phyloP scores from a whole-genome alignment of 306 rosid species.

The Quercus mongolica region DNA sequence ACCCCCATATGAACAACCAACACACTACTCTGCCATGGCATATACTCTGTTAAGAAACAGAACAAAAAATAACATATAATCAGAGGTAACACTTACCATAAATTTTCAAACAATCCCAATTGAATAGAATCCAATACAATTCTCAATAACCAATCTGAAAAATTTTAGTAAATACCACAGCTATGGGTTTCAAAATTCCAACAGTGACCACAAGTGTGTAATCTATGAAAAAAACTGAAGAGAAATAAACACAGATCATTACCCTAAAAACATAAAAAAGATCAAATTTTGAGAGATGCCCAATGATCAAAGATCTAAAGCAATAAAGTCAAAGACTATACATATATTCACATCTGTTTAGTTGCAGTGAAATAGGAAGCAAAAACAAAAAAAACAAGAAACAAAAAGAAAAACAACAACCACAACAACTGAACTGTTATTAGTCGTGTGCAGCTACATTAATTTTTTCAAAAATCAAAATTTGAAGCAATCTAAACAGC shows the following conservation, averaged over 20 bases:
- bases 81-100: not conserved
- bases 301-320: slow-evolving; percentile 1
- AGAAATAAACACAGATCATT: not conserved
- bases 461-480: not conserved
- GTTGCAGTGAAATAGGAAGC: not conserved
- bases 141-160: not conserved
- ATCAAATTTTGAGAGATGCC: not conserved
- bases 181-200: not conserved
- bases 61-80: not conserved
- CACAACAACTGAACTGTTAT: not conserved
- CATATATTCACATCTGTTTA: not conserved
- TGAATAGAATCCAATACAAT: not conserved
- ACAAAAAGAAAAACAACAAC: not conserved
- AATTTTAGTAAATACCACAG: not conserved
- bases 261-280: not conserved
- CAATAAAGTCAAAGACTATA: not conserved
- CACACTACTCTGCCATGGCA: not conserved
- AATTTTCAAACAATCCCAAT: not conserved
- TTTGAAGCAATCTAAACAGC: too few relatives aligned
- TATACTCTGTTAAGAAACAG: slow-evolving; percentile 8
- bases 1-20: slow-evolving; percentile 11
- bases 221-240: not conserved
- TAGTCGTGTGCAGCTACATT: not conserved
- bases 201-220: not conserved
- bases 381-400: not conserved